phyloP scores from a whole-genome alignment of 192 early-diverging fungal genomes.

The Fimicolochytrium jonesii region DNA sequence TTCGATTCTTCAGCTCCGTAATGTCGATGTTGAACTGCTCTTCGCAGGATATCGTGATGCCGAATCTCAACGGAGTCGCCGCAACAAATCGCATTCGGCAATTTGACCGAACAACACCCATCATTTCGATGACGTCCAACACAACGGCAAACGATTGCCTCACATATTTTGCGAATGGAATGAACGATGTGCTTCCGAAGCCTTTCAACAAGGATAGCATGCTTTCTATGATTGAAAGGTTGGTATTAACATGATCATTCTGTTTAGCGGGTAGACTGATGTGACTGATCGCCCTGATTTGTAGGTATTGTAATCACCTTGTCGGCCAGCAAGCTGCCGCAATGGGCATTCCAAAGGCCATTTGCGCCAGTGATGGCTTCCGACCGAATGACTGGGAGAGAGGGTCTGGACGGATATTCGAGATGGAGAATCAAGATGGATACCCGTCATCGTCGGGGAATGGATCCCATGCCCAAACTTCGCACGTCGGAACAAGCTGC shows the following conservation, averaged over 20 bases:
- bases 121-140: conserved; percentile 74
- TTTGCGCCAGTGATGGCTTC: too few relatives aligned
- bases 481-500: neutral
- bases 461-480: too few relatives aligned
- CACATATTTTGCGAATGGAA: conserved; percentile 63
- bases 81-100: conserved; percentile 69
- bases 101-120: conserved; percentile 65
- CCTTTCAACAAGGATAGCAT: conserved; percentile 50
- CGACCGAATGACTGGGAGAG: too few relatives aligned
- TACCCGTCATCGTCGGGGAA: conserved; percentile 11
- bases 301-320: conserved; percentile 26
- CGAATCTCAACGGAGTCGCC: conserved; percentile 63
- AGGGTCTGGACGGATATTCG: neutral
- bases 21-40: neutral
- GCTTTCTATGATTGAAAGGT: conserved; percentile 24
- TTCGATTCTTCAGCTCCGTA: neutral
- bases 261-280: neutral
- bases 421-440: neutral
- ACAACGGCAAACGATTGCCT: conserved; percentile 61
- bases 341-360: conserved; percentile 7
- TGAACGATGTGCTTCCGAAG: conserved; percentile 72
- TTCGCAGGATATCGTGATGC: conserved; percentile 64
- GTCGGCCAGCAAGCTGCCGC: conserved; percentile 20
- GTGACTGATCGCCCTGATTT: neutral
- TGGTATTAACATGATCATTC: neutral